These are phyloP conservation scores for Lotus japonicus DNA, from an alignment of 306 rosid species.

Conservation along the genomic window DNA sequence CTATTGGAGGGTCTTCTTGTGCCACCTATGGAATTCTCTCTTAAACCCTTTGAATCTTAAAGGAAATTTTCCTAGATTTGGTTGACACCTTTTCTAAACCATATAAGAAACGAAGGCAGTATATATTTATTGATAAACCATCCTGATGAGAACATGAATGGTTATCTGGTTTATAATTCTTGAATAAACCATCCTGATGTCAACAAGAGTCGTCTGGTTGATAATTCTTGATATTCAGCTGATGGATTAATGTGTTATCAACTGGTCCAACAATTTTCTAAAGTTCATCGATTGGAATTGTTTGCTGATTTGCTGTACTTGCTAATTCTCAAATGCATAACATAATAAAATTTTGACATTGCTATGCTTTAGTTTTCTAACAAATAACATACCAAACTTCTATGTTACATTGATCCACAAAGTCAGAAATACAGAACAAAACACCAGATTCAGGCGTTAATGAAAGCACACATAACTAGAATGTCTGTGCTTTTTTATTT, in stretches of 20 bases:
- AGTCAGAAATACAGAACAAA: constrained; percentile 21
- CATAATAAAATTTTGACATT: background rate
- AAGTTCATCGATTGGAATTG: background rate
- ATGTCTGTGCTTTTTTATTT: constrained; percentile 29
- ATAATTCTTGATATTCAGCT: background rate
- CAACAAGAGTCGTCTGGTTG: background rate
- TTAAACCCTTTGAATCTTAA: too few relatives aligned
- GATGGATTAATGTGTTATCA: background rate
- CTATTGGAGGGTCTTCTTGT: too few relatives aligned
- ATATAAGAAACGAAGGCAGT: too few relatives aligned
- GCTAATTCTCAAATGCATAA: background rate
- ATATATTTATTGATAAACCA: background rate
- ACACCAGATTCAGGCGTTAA: constrained; percentile 15
- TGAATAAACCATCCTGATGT: background rate
- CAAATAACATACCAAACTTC: constrained; percentile 24
- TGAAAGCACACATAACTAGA: constrained; percentile 20
- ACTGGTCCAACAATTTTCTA: too few relatives aligned
- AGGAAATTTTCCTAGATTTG: too few relatives aligned
- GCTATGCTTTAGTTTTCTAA: constrained; percentile 9
- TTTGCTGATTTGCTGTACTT: too few relatives aligned
- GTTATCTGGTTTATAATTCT: background rate
- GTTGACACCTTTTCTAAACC: too few relatives aligned
- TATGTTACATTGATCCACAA: constrained; percentile 27
- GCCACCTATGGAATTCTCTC: too few relatives aligned
- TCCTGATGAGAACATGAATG: background rate